Percentiles rank a stretch among this genome's conserved stretches.
These are phyloP conservation scores for Musa troglodytarum DNA, from an alignment of 176 grass and related monocot genomes.

Conservation along the genomic window DNA sequence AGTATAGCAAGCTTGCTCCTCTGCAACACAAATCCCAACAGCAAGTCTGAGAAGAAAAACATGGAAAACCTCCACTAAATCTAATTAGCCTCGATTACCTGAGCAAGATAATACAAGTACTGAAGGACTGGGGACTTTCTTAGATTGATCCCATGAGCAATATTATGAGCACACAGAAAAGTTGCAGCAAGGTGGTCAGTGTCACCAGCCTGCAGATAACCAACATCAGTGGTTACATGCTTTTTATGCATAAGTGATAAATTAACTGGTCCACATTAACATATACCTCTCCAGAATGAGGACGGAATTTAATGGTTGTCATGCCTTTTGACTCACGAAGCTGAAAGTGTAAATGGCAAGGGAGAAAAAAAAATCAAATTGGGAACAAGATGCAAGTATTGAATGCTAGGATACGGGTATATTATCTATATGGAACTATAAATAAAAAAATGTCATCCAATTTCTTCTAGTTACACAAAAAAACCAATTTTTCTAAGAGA, in stretches of 20 bases:
- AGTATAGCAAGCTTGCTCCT: background rate
- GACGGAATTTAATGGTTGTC: slow-evolving; percentile 86
- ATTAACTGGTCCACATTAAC: slow-evolving; percentile 5
- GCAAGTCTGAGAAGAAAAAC: background rate
- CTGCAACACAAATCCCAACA: background rate
- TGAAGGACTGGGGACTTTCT: slow-evolving; percentile 93
- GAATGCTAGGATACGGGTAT: background rate
- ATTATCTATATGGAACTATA: background rate
- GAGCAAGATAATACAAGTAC: slow-evolving; percentile 87
- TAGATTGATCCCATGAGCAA: slow-evolving; percentile 88
- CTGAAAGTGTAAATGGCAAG: slow-evolving; percentile 28
- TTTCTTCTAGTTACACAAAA: background rate
- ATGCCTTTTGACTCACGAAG: slow-evolving; percentile 84
- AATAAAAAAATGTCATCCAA: background rate
- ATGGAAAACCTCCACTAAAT: too few species aligned
- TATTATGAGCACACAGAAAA: slow-evolving; percentile 79
- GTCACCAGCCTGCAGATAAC: slow-evolving; percentile 72
- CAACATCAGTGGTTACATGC: slow-evolving; percentile 15
- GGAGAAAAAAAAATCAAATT: slow-evolving; percentile 6
- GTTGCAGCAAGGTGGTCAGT: slow-evolving; percentile 82
- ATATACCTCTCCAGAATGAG: slow-evolving; percentile 86
- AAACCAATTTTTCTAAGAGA: background rate
- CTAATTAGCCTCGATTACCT: slow-evolving; percentile 45
- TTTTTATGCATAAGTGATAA: background rate
- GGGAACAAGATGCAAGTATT: background rate